Base-by-base conservation (phyloP, 805 yeast genomes). In the Monosporozyma yasuniensis region DNA sequence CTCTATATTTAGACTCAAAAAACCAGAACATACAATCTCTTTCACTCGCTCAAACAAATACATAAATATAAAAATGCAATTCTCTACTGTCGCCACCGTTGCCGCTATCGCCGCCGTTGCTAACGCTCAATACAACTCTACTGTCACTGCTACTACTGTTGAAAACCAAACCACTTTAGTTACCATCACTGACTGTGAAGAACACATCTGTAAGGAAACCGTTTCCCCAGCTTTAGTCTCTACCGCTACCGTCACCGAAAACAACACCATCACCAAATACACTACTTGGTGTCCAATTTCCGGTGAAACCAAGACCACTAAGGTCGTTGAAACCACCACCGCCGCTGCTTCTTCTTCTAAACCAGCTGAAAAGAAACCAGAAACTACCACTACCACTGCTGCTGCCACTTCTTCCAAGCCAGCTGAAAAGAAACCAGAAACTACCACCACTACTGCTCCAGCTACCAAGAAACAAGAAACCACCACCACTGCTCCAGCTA, bases 41-140 rank as follows among this genome's bases (percentile, higher is more conserved):
- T 21, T 8, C 46, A 28, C 22, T 47, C 47, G 47, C 38, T 52
- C 27, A 44, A 8, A 2, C 25, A 23, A 22, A 18, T 27, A 19
- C 41, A 28, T 35, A 47, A 21, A 23, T n/a, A 32, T 46, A 52
- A 58, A 55, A 68, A 70, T 69, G 73, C 70, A 69, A 64, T 67
- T 68, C 68, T 64, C 72, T 51, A 68, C 69, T 58, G 60, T 68
- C 65, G 70, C 69, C 49, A 49, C 67, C 48, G 59, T 65, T 53
- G 70, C 69, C 47, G 67, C 70, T 53, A 54, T 61, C 55, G 65
- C 68, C 50, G 61, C 68, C 47, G 59, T 55, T 52, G 69, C 68
- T 50, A 61, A 54, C 50, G 59, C 61, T 54, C 55, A 65, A 42
- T 59, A 60, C 52, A 58, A 58, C 43, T 42, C 59, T 50, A 60